Evolutionary conservation across 352 stramenopile genomes (phyloP).

Genomic region (Globisporangium echinulatum): DNA sequence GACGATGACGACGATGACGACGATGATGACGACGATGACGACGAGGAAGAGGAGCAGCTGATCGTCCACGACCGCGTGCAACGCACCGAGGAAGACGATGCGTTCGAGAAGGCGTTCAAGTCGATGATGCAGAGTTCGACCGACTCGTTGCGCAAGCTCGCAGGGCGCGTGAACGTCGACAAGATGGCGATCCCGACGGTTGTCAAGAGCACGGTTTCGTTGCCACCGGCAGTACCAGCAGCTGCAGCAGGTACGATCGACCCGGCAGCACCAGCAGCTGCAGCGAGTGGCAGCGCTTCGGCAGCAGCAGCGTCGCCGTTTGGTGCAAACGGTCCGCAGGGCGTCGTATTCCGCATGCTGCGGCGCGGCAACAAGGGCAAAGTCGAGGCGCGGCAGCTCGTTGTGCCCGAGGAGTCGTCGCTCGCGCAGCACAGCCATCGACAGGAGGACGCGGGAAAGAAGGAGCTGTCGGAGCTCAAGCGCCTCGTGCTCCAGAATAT

Average conservation of each 20-base stretch:
- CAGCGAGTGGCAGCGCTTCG: background rate
- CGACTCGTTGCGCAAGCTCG: constrained; percentile 49
- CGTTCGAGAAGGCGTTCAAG: constrained; percentile 86
- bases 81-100: constrained; percentile 78
- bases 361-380: constrained; percentile 97
- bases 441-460: constrained; percentile 81
- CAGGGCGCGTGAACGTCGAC: constrained; percentile 70
- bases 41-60: constrained; percentile 83
- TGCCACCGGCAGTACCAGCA: constrained; percentile 2
- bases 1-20: constrained; percentile 66
- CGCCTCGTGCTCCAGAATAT: constrained; percentile 82
- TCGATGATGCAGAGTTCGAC: constrained; percentile 71
- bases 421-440: constrained; percentile 88
- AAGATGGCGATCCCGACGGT: constrained; percentile 86
- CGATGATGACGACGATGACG: constrained; percentile 50
- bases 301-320: constrained; percentile 12
- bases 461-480: constrained; percentile 85
- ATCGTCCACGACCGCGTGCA: constrained; percentile 82
- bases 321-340: constrained; percentile 23
- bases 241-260: constrained; percentile 2
- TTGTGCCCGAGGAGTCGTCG: constrained; percentile 91
- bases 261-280: background rate
- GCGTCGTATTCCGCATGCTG: constrained; percentile 91
- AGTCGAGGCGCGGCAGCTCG: constrained; percentile 90
- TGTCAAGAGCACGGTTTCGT: constrained; percentile 40